Conservation (phyloP, 768 basidiomycete species). For the Termitomyces sp. region DNA sequence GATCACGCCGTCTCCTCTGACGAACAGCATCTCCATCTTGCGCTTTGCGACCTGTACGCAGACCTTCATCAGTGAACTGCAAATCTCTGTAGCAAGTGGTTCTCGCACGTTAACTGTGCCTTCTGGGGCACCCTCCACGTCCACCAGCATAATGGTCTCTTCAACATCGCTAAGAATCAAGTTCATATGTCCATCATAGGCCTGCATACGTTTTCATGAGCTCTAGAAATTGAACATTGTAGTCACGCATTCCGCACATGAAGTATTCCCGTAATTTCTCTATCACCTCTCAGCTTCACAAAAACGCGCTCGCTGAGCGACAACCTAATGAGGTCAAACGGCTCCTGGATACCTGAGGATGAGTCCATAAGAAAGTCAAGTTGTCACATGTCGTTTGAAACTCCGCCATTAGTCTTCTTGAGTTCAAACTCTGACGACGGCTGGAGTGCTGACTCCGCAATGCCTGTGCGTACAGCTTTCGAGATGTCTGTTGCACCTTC, state of each 20-base stretch:
- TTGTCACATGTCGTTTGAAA: constrained; percentile 26
- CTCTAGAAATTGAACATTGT: constrained; percentile 7
- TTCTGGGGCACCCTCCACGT: constrained; percentile 64
- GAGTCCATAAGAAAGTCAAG: constrained; percentile 54
- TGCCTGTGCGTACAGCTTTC: constrained; percentile 55
- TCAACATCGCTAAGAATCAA: constrained; percentile 96
- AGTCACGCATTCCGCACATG: constrained; percentile 59
- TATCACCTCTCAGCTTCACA: constrained; percentile 93
- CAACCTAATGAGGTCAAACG: constrained; percentile 94
- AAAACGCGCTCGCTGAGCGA: constrained; percentile 97
- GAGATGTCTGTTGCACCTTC: not conserved
- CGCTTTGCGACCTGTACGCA: constrained; percentile 75
- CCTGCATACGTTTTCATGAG: constrained; percentile 45
- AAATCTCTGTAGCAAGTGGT: not conserved
- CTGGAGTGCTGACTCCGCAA: constrained; percentile 28
- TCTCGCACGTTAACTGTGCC: constrained; percentile 62
- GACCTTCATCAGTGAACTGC: constrained; percentile 1
- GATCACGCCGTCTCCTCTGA: constrained; percentile 96
- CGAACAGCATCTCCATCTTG: constrained; percentile 97
- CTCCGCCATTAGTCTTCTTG: constrained; percentile 20
- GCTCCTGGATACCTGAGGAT: constrained; percentile 83
- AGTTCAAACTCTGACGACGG: constrained; percentile 14
- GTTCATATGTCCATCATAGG: constrained; percentile 99
- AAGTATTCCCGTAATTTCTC: constrained; percentile 86
- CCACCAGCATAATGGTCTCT: constrained; percentile 96